A percentile compares a stretch with the other conserved stretches of the same genome.
Evolutionary conservation across 805 yeast species (phyloP).

Genomic region (Cyberlindnera meyerae): DNA sequence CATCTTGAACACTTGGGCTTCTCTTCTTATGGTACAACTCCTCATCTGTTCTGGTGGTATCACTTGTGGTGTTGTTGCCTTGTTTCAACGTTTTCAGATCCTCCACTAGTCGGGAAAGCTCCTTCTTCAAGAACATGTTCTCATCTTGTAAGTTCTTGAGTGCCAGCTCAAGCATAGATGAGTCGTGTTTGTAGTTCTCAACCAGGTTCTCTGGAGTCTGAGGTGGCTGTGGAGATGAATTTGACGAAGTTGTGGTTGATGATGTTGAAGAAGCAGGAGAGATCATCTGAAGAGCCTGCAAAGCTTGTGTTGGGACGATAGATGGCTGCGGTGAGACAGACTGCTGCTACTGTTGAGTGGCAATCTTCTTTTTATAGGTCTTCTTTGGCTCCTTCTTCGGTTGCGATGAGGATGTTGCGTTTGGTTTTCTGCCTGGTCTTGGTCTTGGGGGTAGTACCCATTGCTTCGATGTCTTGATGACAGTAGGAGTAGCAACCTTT

Average conservation of each 20-base stretch:
- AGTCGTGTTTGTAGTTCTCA: not conserved
- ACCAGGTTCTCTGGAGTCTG: constrained; percentile 21
- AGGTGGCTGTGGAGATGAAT: constrained; percentile 10
- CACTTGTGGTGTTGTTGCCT: constrained; percentile 3
- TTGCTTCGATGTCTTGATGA: constrained; percentile 60
- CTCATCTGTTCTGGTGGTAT: constrained; percentile 6
- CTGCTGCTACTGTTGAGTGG: constrained; percentile 2
- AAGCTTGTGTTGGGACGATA: not conserved
- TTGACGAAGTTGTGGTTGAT: constrained; percentile 3
- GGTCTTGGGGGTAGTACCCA: constrained; percentile 87
- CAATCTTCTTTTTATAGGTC: constrained; percentile 14
- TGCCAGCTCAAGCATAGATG: constrained; percentile 29
- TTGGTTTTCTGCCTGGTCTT: constrained; percentile 61
- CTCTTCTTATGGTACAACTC: constrained; percentile 21
- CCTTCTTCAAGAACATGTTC: constrained; percentile 38
- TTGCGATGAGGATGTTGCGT: constrained; percentile 63
- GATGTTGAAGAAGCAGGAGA: constrained; percentile 10
- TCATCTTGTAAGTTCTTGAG: constrained; percentile 41
- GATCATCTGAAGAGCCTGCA: constrained; percentile 10
- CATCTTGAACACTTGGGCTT: constrained; percentile 14
- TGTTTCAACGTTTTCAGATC: constrained; percentile 33
- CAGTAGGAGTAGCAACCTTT: constrained; percentile 16
- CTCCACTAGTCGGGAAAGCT: constrained; percentile 40
- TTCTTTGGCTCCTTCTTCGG: constrained; percentile 40
- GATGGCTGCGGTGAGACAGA: constrained; percentile 7